A percentile compares a stretch with the other conserved stretches of the same genome.
Conservation (phyloP, 495 filamentous ascomycete genomes). For the Aspergillus heteromorphus region DNA sequence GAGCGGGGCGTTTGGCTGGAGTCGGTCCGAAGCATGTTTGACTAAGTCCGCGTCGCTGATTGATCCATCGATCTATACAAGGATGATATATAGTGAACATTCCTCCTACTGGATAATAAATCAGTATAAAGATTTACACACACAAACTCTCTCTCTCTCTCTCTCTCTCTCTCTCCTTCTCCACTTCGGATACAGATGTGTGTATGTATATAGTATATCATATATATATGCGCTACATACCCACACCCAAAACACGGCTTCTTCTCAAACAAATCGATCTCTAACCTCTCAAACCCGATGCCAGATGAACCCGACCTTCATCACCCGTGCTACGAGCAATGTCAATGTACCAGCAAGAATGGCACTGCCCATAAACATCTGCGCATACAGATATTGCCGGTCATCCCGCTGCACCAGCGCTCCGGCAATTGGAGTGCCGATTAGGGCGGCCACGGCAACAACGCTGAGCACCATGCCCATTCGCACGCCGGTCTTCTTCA, state of each 20-base stretch:
- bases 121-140: too few relatives aligned
- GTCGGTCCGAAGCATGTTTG: not conserved
- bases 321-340: constrained; percentile 43
- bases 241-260: too few relatives aligned
- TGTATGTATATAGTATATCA: too few relatives aligned
- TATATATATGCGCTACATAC: too few relatives aligned
- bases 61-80: not conserved
- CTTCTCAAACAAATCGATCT: too few relatives aligned
- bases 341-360: constrained; percentile 46
- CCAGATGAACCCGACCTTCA: constrained; percentile 30
- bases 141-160: not conserved
- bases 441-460: constrained; percentile 64
- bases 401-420: constrained; percentile 46
- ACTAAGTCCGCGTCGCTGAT: not conserved
- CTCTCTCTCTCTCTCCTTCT: too few relatives aligned
- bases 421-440: constrained; percentile 71
- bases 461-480: constrained; percentile 82
- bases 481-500: constrained; percentile 62
- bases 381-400: constrained; percentile 53
- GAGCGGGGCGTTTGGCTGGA: not conserved
- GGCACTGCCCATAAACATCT: constrained; percentile 46
- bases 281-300: constrained; percentile 20
- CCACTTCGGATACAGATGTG: too few relatives aligned
- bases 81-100: too few relatives aligned
- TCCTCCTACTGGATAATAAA: too few relatives aligned